Conservation (phyloP, 2,329 filamentous ascomycete species). For the Ophiocordyceps unilateralis region DNA sequence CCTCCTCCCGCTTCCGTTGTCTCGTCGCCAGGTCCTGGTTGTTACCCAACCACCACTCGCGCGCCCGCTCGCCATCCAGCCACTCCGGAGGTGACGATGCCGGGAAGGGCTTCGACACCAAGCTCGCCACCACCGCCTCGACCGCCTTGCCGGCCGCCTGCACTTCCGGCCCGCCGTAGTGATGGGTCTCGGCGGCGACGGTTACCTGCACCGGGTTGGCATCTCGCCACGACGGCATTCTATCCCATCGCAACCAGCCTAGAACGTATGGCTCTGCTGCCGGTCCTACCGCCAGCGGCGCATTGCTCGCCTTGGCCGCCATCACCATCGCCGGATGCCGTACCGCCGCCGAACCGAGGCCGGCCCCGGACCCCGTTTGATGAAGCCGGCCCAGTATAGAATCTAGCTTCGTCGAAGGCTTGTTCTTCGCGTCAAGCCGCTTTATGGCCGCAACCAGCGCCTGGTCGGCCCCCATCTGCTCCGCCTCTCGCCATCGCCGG, state of each 20-base stretch:
- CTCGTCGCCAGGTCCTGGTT: constrained; percentile 20
- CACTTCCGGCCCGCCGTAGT: constrained; percentile 21
- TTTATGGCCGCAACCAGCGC: constrained; percentile 25
- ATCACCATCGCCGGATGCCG: background rate
- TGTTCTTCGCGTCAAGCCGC: constrained; percentile 22
- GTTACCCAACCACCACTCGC: constrained; percentile 35
- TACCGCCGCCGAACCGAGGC: no score
- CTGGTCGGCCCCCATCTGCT: constrained; percentile 24
- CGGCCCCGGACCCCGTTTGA: no score
- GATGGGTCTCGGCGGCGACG: constrained; percentile 4
- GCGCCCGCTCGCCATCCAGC: constrained; percentile 28
- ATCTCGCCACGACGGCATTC: constrained; percentile 24
- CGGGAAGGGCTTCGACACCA: constrained; percentile 30
- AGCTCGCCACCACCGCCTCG: constrained; percentile 21
- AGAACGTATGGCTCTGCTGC: constrained; percentile 24
- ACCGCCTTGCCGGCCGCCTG: constrained; percentile 25
- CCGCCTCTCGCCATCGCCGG: constrained; percentile 28
- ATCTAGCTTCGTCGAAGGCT: constrained; percentile 19
- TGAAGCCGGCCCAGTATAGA: constrained; percentile 21
- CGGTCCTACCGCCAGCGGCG: constrained; percentile 14
- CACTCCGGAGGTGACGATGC: constrained; percentile 34
- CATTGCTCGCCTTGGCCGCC: constrained; percentile 4
- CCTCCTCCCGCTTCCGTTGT: constrained; percentile 20
- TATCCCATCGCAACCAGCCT: constrained; percentile 25
- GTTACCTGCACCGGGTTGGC: constrained; percentile 19